phyloP scores from a whole-genome alignment of 495 filamentous ascomycete species.

The Cairneyella variabilis region DNA sequence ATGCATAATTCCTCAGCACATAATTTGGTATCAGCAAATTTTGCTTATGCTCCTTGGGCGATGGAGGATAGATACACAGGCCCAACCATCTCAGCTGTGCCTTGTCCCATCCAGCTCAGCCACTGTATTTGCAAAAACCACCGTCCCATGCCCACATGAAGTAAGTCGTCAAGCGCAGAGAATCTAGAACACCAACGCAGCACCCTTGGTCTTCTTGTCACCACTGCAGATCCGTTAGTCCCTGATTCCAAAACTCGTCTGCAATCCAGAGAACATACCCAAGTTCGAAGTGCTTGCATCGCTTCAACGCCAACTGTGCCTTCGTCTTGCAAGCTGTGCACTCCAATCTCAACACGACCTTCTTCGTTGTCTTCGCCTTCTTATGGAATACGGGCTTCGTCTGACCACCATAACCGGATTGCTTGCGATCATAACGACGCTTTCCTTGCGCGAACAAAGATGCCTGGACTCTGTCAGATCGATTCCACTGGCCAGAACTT shows the following conservation, averaged over 20 bases:
- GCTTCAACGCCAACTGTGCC: constrained; percentile 95
- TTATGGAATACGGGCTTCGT: constrained; percentile 99
- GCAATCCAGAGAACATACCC: constrained; percentile 62
- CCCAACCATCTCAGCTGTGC: constrained; percentile 15
- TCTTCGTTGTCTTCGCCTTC: constrained; percentile 99
- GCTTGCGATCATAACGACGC: constrained; percentile 99
- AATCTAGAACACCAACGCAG: constrained; percentile 92
- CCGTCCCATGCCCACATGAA: constrained; percentile 22
- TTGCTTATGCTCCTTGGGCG: constrained; percentile 24
- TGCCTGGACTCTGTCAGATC: constrained; percentile 49
- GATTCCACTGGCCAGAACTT: not conserved
- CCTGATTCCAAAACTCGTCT: not conserved
- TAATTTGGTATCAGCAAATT: constrained; percentile 23
- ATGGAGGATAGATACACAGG: constrained; percentile 23
- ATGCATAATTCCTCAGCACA: too few species aligned
- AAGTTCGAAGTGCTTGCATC: constrained; percentile 99
- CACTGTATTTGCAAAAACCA: constrained; percentile 25
- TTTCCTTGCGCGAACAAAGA: constrained; percentile 97
- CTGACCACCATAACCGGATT: constrained; percentile 99
- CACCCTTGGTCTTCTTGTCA: constrained; percentile 99
- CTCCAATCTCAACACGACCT: constrained; percentile 96
- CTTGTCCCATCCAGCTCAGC: constrained; percentile 20
- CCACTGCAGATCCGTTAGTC: constrained; percentile 58
- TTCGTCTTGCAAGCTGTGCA: constrained; percentile 97
- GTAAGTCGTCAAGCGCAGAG: constrained; percentile 8